phyloP scores from a whole-genome alignment of 2,329 filamentous ascomycete species.

The Xylariaceae sp. region DNA sequence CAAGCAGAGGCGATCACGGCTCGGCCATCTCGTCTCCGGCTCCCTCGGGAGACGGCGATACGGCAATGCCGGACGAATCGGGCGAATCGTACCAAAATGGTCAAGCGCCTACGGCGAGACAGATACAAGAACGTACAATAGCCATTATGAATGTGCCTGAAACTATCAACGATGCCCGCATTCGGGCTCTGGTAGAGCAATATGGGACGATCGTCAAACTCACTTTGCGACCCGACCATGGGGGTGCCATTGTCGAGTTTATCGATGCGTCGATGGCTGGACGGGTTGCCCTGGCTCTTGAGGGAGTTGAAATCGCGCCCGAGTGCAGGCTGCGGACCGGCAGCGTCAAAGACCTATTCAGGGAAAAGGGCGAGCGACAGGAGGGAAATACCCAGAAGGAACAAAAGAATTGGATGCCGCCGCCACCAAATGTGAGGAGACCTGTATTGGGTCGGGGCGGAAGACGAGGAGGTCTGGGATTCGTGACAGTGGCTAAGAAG shows the following conservation, averaged over 20 bases:
- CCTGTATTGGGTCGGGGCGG: conserved; percentile 47
- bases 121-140: conserved; percentile 72
- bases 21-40: conserved; percentile 45
- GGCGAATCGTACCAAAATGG: conserved; percentile 22
- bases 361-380: conserved; percentile 52
- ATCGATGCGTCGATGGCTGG: conserved; percentile 72
- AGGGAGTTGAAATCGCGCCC: conserved; percentile 59
- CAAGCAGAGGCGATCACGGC: conserved; percentile 44
- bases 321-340: conserved; percentile 61
- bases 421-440: conserved; percentile 50
- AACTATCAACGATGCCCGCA: conserved; percentile 86
- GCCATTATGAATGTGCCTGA: conserved; percentile 87
- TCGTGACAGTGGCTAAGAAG: conserved; percentile 41
- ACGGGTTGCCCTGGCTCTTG: conserved; percentile 67
- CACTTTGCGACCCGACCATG: conserved; percentile 78
- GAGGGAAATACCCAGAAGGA: conserved; percentile 44
- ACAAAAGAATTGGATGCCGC: conserved; percentile 48
- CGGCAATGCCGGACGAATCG: conserved; percentile 44
- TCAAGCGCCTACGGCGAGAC: conserved; percentile 49
- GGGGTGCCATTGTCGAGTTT: conserved; percentile 87
- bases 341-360: conserved; percentile 59
- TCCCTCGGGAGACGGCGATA: conserved; percentile 46
- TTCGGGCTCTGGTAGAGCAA: conserved; percentile 73
- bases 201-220: conserved; percentile 77
- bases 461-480: conserved; percentile 48